Conservation (phyloP, 23 red algal species). For the Porphyridium purpureum region DNA sequence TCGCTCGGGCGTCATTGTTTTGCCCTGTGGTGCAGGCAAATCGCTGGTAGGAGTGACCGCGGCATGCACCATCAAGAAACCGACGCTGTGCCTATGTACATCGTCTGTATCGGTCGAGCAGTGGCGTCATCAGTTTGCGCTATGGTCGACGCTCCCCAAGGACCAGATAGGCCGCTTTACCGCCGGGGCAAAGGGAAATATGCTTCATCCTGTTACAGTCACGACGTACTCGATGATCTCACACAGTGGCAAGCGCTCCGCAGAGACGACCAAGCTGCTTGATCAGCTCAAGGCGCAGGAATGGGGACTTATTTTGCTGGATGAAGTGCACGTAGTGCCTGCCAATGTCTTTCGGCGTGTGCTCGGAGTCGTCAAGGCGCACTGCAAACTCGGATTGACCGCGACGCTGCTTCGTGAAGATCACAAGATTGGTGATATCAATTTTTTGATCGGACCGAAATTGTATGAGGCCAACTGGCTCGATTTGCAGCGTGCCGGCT, state of each 20-base stretch:
- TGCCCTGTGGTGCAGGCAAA: constrained; percentile 95
- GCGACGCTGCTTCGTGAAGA: constrained; percentile 94
- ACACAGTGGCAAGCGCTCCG: constrained; percentile 51
- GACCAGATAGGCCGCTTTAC: constrained; percentile 81
- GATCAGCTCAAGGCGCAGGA: constrained; percentile 71
- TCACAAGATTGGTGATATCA: constrained; percentile 82
- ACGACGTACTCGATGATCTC: constrained; percentile 98
- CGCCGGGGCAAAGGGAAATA: constrained; percentile 41
- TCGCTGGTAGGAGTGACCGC: constrained; percentile 88
- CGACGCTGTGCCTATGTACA: constrained; percentile 76
- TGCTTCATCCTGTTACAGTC: constrained; percentile 53
- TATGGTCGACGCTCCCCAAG: constrained; percentile 81
- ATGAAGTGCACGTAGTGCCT: constrained; percentile 98
- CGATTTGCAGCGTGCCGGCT: constrained; percentile 74
- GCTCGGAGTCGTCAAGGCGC: constrained; percentile 86
- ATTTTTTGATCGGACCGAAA: constrained; percentile 93
- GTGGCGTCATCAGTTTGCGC: constrained; percentile 94
- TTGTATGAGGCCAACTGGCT: constrained; percentile 99
- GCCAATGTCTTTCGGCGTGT: constrained; percentile 96
- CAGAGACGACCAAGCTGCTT: constrained; percentile 61
- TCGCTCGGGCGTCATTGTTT: constrained; percentile 86
- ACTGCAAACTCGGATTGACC: constrained; percentile 92
- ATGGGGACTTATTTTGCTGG: constrained; percentile 90
- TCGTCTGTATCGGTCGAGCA: constrained; percentile 97
- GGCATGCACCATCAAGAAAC: constrained; percentile 95